Evolutionary conservation across 345 rosid genomes (phyloP).

Genomic region (Melaleuca alternifolia): DNA sequence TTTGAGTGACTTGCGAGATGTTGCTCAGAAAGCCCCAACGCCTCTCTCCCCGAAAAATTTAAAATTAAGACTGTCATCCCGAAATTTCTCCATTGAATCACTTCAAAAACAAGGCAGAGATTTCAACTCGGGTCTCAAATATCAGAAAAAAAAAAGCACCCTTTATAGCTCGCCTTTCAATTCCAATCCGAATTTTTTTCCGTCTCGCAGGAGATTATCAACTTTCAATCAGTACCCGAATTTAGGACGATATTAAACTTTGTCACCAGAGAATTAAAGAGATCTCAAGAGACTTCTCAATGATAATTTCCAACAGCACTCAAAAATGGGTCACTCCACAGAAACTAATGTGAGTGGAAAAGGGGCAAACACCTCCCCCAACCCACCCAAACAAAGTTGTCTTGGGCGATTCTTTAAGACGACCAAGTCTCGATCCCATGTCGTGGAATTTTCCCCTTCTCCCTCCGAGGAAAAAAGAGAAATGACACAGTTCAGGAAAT

Average conservation of each 20-base stretch:
- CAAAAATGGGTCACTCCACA: neutral
- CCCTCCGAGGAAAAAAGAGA: neutral
- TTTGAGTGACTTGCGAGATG: neutral
- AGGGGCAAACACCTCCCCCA: neutral
- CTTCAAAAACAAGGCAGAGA: neutral
- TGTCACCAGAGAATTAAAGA: neutral
- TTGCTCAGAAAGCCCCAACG: neutral
- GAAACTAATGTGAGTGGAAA: neutral
- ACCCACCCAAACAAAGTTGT: neutral
- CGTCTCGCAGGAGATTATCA: fast-evolving
- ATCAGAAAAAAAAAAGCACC: neutral
- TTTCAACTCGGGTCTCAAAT: neutral
- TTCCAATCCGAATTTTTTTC: neutral
- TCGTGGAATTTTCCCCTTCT: neutral
- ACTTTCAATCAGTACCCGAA: neutral
- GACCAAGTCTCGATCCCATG: neutral
- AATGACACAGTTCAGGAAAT: neutral
- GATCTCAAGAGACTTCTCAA: neutral
- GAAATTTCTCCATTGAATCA: neutral
- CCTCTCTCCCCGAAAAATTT: neutral
- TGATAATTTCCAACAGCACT: neutral
- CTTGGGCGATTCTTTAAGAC: neutral
- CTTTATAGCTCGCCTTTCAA: neutral
- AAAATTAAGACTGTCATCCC: neutral
- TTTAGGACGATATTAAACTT: neutral